Evolutionary conservation across 2,329 filamentous ascomycete genomes (phyloP).

Genomic region (Nemania sp.): DNA sequence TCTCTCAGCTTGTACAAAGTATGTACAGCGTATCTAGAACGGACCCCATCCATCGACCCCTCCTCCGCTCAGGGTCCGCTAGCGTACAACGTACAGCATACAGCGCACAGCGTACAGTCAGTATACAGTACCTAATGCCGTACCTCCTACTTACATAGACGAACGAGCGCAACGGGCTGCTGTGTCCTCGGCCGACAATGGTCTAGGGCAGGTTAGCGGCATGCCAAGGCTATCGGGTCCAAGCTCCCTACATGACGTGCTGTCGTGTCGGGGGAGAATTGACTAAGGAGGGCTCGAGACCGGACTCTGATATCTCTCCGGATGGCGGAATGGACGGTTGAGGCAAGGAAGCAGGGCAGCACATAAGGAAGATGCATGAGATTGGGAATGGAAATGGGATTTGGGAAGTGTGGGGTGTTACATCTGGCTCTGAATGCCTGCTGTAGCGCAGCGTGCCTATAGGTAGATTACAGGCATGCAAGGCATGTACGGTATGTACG

Average conservation of each 20-base stretch:
- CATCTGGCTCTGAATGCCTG: too few relatives aligned
- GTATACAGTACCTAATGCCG: background rate
- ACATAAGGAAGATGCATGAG: background rate
- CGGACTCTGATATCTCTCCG: conserved; percentile 18
- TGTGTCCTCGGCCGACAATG: conserved; percentile 1
- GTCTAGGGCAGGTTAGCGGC: conserved; percentile 15
- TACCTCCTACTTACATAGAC: too few relatives aligned
- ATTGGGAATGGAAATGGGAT: background rate
- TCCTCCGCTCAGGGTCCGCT: conserved; percentile 10
- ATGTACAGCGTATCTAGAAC: too few relatives aligned
- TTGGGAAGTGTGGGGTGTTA: conserved; percentile 18
- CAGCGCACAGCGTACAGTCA: too few relatives aligned
- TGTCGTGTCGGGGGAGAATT: conserved; percentile 7
- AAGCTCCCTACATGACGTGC: conserved; percentile 31
- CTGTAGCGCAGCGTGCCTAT: too few relatives aligned
- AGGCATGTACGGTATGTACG: too few relatives aligned
- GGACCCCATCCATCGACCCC: too few relatives aligned
- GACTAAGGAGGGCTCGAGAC: background rate
- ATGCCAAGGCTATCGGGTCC: conserved; percentile 28
- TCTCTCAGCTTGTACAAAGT: too few relatives aligned
- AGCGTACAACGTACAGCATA: too few relatives aligned
- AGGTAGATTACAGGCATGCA: too few relatives aligned
- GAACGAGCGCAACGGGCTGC: background rate
- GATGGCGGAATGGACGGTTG: background rate
- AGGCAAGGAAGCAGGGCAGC: background rate